A percentile compares a stretch with the other conserved stretches of the same genome.
Conservation (phyloP, 2,329 filamentous ascomycete genomes). For the Aureobasidium melanogenum region DNA sequence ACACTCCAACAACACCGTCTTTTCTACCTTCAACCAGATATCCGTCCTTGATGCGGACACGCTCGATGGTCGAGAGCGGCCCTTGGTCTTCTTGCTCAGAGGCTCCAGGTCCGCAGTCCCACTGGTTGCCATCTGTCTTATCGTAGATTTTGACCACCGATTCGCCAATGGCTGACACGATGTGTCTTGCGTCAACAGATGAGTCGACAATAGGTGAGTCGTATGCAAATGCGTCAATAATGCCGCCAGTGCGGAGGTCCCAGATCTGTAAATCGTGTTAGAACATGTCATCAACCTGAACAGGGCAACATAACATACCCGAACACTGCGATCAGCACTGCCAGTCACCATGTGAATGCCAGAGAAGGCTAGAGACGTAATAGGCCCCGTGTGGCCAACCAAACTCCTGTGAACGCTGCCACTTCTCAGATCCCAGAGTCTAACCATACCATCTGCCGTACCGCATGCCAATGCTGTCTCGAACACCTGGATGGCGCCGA, state of each 20-base stretch:
- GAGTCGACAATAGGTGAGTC: constrained; percentile 86
- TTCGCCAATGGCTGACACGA: constrained; percentile 83
- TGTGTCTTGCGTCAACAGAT: constrained; percentile 91
- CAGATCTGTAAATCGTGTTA: constrained; percentile 62
- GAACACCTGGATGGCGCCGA: constrained; percentile 90
- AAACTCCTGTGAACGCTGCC: constrained; percentile 95
- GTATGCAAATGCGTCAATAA: constrained; percentile 93
- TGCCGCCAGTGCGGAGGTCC: constrained; percentile 93
- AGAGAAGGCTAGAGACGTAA: constrained; percentile 93
- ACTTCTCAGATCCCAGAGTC: constrained; percentile 91
- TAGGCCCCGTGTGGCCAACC: constrained; percentile 88
- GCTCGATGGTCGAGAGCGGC: constrained; percentile 55
- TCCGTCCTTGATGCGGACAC: constrained; percentile 83
- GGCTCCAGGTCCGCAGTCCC: constrained; percentile 86
- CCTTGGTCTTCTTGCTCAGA: constrained; percentile 51
- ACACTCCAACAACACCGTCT: constrained; percentile 83
- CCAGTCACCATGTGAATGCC: constrained; percentile 91
- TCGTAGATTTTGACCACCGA: constrained; percentile 97
- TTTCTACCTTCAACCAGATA: constrained; percentile 85
- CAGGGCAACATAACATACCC: constrained; percentile 54
- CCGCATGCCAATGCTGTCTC: constrained; percentile 92
- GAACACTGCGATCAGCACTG: constrained; percentile 82
- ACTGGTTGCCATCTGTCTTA: constrained; percentile 90
- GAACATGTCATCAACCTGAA: not conserved
- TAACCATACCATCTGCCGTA: constrained; percentile 94